Percentiles rank a stretch among this genome's conserved stretches.
phyloP scores from a whole-genome alignment of 805 yeast genomes.

The Metahyphopichia silvanorum region DNA sequence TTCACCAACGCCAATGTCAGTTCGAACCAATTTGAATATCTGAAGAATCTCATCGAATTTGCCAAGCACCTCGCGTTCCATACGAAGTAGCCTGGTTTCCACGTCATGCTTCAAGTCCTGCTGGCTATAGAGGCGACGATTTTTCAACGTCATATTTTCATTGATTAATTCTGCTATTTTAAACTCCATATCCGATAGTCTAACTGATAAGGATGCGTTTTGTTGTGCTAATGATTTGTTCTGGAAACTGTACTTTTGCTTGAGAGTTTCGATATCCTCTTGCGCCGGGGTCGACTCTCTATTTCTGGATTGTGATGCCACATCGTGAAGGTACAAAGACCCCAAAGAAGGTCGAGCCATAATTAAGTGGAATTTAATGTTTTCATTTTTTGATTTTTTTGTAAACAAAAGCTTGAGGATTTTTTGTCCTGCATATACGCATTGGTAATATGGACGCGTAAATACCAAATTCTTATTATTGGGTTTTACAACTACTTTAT shows the following conservation, averaged over 20 bases:
- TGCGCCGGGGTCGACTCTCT: neutral
- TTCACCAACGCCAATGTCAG: slow-evolving; percentile 34
- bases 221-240: slow-evolving; percentile 60
- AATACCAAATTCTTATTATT: no score
- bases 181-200: slow-evolving; percentile 51
- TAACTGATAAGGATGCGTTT: slow-evolving; percentile 50
- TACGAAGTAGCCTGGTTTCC: slow-evolving; percentile 29
- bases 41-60: slow-evolving; percentile 46
- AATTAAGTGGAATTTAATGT: no score
- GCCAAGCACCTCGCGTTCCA: slow-evolving; percentile 40
- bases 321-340: slow-evolving; percentile 1
- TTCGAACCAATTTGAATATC: slow-evolving; percentile 38
- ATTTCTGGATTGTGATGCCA: slow-evolving; percentile 1
- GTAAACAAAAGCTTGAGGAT: no score
- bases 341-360: slow-evolving; percentile 3
- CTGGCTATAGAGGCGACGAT: slow-evolving; percentile 25
- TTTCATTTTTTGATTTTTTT: no score
- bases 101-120: slow-evolving; percentile 27
- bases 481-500: no score
- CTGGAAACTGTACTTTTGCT: slow-evolving; percentile 38
- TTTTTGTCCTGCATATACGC: no score
- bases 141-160: slow-evolving; percentile 46
- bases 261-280: slow-evolving; percentile 14
- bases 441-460: no score
- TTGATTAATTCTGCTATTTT: slow-evolving; percentile 46